These are phyloP conservation scores for Aspergillus nanangensis DNA, from an alignment of 495 filamentous ascomycete genomes.

Conservation along the genomic window DNA sequence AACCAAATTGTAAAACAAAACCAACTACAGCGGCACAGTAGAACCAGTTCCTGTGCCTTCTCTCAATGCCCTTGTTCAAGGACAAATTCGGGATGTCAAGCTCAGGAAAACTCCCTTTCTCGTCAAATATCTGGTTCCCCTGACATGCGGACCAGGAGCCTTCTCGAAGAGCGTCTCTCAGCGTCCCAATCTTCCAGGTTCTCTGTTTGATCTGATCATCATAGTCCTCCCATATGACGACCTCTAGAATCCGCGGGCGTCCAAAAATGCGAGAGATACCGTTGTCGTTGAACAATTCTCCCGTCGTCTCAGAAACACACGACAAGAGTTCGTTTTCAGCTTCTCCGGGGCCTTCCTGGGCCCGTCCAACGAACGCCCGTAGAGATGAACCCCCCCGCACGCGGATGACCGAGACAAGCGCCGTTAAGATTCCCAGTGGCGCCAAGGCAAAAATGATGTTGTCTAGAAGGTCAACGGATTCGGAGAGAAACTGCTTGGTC, in stretches of 20 bases:
- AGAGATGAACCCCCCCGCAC: constrained; percentile 49
- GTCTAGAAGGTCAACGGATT: constrained; percentile 43
- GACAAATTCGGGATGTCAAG: constrained; percentile 43
- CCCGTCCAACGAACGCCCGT: constrained; percentile 47
- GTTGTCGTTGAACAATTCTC: constrained; percentile 41
- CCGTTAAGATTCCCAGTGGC: constrained; percentile 52
- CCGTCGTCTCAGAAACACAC: constrained; percentile 37
- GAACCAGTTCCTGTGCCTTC: constrained; percentile 28
- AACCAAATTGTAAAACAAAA: constrained; percentile 27
- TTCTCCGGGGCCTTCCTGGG: constrained; percentile 37
- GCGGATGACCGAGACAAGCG: constrained; percentile 48
- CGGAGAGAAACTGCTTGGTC: constrained; percentile 55
- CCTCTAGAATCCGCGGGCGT: constrained; percentile 34
- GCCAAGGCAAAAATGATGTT: constrained; percentile 51
- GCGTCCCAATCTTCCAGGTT: constrained; percentile 21
- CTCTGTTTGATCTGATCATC: constrained; percentile 10
- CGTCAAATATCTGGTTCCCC: constrained; percentile 5
- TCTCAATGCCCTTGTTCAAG: constrained; percentile 41
- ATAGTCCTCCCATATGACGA: constrained; percentile 32
- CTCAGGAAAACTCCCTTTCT: constrained; percentile 19
- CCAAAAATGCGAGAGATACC: constrained; percentile 39
- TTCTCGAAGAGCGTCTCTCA: constrained; percentile 22
- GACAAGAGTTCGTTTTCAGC: constrained; percentile 38
- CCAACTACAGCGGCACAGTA: constrained; percentile 29
- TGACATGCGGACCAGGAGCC: constrained; percentile 19